Evolutionary conservation across 371 early-diverging fungal genomes (phyloP).

Genomic region (Mortierella sp.): DNA sequence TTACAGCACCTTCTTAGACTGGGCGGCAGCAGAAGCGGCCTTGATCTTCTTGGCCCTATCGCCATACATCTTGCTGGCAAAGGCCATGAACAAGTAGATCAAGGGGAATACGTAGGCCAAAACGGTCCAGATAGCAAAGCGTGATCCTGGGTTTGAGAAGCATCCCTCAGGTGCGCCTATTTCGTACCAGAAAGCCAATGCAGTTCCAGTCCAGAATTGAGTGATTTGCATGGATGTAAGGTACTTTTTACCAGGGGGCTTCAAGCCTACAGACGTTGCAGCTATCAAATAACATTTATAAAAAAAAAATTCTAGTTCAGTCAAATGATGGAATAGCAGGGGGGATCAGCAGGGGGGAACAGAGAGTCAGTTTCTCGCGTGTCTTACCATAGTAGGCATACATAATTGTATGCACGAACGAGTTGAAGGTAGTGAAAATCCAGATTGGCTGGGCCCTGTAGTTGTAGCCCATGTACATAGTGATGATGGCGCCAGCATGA

Average conservation of each 20-base stretch:
- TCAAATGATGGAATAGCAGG: not conserved
- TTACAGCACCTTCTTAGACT: slow-evolving; percentile 25
- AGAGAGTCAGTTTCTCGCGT: not conserved
- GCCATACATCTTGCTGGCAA: slow-evolving; percentile 78
- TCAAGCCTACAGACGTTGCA: slow-evolving; percentile 79
- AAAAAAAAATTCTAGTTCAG: not conserved
- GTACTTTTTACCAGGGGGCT: slow-evolving; percentile 86
- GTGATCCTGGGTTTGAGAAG: slow-evolving; percentile 69
- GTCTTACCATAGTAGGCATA: slow-evolving; percentile 79
- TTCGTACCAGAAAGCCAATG: slow-evolving; percentile 74
- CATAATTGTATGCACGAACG: slow-evolving; percentile 94
- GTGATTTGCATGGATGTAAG: slow-evolving; percentile 89
- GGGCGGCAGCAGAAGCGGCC: slow-evolving; percentile 7
- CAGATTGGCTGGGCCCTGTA: slow-evolving; percentile 83
- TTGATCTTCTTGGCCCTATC: slow-evolving; percentile 33
- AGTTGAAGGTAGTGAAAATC: slow-evolving; percentile 90
- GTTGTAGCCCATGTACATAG: slow-evolving; percentile 78
- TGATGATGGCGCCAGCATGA: slow-evolving; percentile 91
- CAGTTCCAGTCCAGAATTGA: slow-evolving; percentile 86
- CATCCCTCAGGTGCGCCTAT: slow-evolving; percentile 71
- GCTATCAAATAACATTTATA: slow-evolving; percentile 37
- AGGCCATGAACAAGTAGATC: slow-evolving; percentile 82
- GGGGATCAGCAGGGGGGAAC: not conserved
- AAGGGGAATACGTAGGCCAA: slow-evolving; percentile 85
- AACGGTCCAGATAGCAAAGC: slow-evolving; percentile 74